A percentile compares a stretch with the other conserved stretches of the same genome.
These are phyloP conservation scores for Microbotryum violaceum DNA, from an alignment of 1,284 basidiomycete species.

Conservation along the genomic window DNA sequence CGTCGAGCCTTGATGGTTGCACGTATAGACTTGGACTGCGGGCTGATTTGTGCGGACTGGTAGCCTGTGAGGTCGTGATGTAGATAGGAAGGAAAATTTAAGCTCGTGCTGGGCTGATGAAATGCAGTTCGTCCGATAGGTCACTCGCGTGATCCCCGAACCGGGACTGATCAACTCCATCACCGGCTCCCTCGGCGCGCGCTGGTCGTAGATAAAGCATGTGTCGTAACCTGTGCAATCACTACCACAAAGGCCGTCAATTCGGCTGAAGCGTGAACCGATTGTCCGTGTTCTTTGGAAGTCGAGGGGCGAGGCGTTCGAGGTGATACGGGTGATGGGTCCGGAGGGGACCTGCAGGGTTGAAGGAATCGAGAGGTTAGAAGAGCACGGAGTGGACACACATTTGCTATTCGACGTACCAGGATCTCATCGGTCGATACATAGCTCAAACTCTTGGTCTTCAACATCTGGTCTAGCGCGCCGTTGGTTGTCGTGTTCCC, in stretches of 20 bases:
- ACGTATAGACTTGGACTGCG: slow-evolving; percentile 47
- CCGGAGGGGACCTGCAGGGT: slow-evolving; percentile 45
- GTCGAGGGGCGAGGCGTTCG: slow-evolving; percentile 45
- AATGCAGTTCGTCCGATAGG: too few species aligned
- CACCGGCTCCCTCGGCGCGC: slow-evolving; percentile 38
- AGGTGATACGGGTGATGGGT: slow-evolving; percentile 39
- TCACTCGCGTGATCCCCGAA: slow-evolving; percentile 48
- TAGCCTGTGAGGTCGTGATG: slow-evolving; percentile 42
- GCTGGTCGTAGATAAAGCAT: slow-evolving; percentile 37
- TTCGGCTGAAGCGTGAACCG: slow-evolving; percentile 43
- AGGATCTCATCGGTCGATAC: slow-evolving; percentile 5
- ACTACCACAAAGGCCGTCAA: slow-evolving; percentile 44
- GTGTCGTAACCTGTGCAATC: slow-evolving; percentile 36
- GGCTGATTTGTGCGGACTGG: slow-evolving; percentile 50
- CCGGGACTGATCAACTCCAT: slow-evolving; percentile 47
- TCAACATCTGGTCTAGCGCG: slow-evolving; percentile 3
- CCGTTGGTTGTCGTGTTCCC: background rate
- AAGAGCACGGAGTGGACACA: background rate
- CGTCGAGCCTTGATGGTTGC: slow-evolving; percentile 45
- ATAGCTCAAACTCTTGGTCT: background rate
- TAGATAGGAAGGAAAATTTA: background rate
- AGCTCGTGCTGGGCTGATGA: background rate
- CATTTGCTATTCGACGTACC: background rate
- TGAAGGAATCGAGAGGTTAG: background rate
- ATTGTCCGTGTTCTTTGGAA: slow-evolving; percentile 47